Evolutionary conservation across 805 yeast species (phyloP), one percentile per base, ranked within the genome.

Genomic region (Candida awuae): DNA sequence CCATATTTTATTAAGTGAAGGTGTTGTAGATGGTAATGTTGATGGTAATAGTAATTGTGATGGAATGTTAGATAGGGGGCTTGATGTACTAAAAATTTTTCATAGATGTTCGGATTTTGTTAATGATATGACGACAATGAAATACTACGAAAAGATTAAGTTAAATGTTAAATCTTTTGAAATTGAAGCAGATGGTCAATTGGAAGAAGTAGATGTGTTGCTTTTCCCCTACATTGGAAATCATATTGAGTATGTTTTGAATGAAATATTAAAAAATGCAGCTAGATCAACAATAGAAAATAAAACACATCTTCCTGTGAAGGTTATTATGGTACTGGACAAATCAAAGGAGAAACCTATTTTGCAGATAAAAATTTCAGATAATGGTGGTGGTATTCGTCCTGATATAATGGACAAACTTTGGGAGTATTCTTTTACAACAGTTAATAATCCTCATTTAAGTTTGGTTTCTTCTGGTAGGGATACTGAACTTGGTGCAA

Each of bases 221-320:
- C 61, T 63, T 18, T 76, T 88, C 55, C 90, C 96, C 0, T 90
- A 86, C 57, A 81, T 90, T 32, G 85, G 92, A 16, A 79, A 80
- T 32, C 95, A 88, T 55, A 59, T 92, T 37, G 96, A 90, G 55
- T 90, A 92, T 54, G 77, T 90, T 35, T 66, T 87, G 41, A 84
- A 84, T 17, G 98, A 90, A 61, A 62, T 90, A 16, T 68, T 90
- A 49, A 90, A 90, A 60, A 90, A 90, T 59, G 74, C 95, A 6
- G 78, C 82, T 46, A 65, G 96, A 39, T 95, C 98, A 0, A 87
- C 84, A 39, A 80, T 90, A 38, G 97, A 90, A 56, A 75, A 74
- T 40, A 54, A 63, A 15, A 59, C 68, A 8, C 61, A 29, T n/a
- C 46, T 53, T 4, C 80, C 82, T 8, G 59, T 78, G 2, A 46